phyloP scores from a whole-genome alignment of 805 yeast genomes.

The Clavispora vitiphila region DNA sequence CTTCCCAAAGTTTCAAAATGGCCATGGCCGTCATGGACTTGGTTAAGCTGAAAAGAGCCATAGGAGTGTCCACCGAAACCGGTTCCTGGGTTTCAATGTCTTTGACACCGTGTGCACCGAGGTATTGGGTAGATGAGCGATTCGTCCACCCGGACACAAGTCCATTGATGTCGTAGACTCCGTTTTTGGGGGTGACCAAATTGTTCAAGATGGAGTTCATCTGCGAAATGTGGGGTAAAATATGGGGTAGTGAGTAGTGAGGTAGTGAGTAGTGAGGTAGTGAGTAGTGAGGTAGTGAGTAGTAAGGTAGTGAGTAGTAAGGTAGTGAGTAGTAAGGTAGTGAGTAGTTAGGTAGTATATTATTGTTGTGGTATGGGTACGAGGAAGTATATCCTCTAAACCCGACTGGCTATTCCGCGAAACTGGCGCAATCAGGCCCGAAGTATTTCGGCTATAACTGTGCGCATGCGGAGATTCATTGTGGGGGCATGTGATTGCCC shows the following conservation, averaged over 20 bases:
- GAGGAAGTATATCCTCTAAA: no score
- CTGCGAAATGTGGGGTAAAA: no score
- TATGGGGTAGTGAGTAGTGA: neutral
- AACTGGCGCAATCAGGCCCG: no score
- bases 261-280: neutral
- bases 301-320: neutral
- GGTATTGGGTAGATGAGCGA: constrained; percentile 4
- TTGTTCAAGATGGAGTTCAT: neutral
- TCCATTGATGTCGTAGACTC: constrained; percentile 7
- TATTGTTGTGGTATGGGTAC: no score
- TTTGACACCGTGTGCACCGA: constrained; percentile 11
- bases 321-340: neutral
- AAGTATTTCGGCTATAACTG: no score
- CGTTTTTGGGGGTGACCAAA: neutral
- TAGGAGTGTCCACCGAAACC: constrained; percentile 5
- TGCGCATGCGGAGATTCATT: no score
- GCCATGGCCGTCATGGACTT: constrained; percentile 27
- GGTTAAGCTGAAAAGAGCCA: constrained; percentile 15
- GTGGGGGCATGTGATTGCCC: no score
- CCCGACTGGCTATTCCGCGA: no score
- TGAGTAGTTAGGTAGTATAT: no score
- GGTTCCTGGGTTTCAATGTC: constrained; percentile 7
- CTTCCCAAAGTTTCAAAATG: constrained; percentile 28
- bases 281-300: neutral
- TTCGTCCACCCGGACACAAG: constrained; percentile 15